Percentiles rank a stretch among this genome's conserved stretches.
These are phyloP conservation scores for Penicillium antarcticum DNA, from an alignment of 495 filamentous ascomycete genomes.

Conservation along the genomic window DNA sequence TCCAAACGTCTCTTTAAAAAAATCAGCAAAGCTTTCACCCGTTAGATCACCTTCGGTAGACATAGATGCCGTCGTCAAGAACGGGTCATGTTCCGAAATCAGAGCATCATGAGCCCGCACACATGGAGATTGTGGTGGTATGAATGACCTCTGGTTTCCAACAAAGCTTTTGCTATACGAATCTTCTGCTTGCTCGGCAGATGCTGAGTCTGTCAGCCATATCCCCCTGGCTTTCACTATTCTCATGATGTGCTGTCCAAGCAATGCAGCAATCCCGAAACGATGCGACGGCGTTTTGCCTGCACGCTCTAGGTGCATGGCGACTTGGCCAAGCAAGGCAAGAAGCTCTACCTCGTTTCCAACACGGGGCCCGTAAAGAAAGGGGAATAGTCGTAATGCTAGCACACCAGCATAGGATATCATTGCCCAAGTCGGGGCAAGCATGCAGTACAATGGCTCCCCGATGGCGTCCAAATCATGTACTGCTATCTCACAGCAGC, in stretches of 20 bases:
- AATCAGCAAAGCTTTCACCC: constrained; percentile 20
- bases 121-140: not conserved
- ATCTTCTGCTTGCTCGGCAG: not conserved
- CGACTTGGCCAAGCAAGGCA: constrained; percentile 19
- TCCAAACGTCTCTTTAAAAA: constrained; percentile 25
- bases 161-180: not conserved
- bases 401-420: constrained; percentile 25
- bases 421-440: constrained; percentile 33
- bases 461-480: constrained; percentile 17
- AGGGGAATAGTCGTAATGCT: constrained; percentile 19
- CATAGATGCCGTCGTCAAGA: constrained; percentile 11
- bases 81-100: constrained; percentile 14
- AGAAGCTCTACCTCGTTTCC: constrained; percentile 21
- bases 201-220: not conserved
- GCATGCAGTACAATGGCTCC: constrained; percentile 28
- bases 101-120: not conserved
- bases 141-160: not conserved
- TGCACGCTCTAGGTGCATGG: constrained; percentile 19
- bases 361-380: constrained; percentile 6
- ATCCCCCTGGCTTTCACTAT: constrained; percentile 16
- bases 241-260: constrained; percentile 23
- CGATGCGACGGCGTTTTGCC: constrained; percentile 24
- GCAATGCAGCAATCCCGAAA: constrained; percentile 25
- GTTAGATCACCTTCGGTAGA: constrained; percentile 2
- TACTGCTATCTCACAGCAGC: constrained; percentile 24